Percentiles rank a stretch among this genome's conserved stretches.
These are phyloP conservation scores for Trichomonas tenax DNA, from an alignment of 208 protist genomes.

Conservation along the genomic window DNA sequence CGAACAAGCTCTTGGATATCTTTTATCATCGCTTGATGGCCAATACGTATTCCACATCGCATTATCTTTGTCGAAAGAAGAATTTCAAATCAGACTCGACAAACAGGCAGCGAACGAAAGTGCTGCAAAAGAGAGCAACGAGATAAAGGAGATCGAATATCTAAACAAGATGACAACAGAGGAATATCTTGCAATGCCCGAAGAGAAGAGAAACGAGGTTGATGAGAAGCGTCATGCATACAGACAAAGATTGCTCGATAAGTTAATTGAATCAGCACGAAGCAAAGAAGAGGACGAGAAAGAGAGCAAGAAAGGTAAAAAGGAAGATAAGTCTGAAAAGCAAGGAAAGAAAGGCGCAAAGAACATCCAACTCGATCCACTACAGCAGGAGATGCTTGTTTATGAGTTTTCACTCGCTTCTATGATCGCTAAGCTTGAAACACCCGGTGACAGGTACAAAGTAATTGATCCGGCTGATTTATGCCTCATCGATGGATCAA, in stretches of 20 bases:
- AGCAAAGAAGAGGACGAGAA: neutral
- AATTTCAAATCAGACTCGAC: neutral
- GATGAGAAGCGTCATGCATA: neutral
- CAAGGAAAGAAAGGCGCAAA: neutral
- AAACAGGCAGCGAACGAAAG: neutral
- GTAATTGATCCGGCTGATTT: neutral
- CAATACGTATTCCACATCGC: constrained; percentile 9
- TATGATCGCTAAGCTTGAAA: neutral
- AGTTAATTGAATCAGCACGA: neutral
- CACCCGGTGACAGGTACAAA: neutral
- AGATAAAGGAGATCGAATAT: neutral
- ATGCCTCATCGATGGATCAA: neutral
- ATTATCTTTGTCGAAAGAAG: neutral
- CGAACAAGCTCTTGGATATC: neutral
- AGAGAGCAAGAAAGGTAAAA: neutral
- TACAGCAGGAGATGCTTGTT: neutral
- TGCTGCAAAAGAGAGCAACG: neutral
- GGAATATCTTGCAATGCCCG: neutral
- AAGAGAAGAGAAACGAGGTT: neutral
- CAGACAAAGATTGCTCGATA: neutral
- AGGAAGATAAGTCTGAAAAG: neutral
- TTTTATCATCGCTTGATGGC: neutral
- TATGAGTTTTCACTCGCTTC: neutral
- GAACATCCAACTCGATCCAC: neutral
- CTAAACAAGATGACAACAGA: neutral